Percentiles rank a stretch among this genome's conserved stretches.
Evolutionary conservation across 2,329 filamentous ascomycete genomes (phyloP).

Genomic region (Colletotrichum sojae): DNA sequence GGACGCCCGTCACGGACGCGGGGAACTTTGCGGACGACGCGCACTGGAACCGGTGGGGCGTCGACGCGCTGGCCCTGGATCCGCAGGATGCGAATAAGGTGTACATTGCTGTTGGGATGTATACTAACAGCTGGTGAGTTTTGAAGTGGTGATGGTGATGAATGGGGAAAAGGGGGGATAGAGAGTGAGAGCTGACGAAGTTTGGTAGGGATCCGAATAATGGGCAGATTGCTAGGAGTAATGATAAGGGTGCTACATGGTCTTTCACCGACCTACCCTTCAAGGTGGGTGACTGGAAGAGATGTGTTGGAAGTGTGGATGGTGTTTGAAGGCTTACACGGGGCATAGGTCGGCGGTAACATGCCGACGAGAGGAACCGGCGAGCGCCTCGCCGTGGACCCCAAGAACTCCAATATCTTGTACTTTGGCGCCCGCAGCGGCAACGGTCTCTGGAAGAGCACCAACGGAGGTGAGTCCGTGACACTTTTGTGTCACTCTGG

Average conservation of each 20-base stretch:
- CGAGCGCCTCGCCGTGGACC: slow-evolving; percentile 71
- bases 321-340: background rate
- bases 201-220: slow-evolving; percentile 63
- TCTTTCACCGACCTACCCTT: slow-evolving; percentile 64
- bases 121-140: slow-evolving; percentile 68
- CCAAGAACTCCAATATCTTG: slow-evolving; percentile 68
- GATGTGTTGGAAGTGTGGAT: too few relatives aligned
- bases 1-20: slow-evolving; percentile 66
- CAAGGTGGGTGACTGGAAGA: slow-evolving; percentile 57
- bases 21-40: slow-evolving; percentile 54
- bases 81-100: slow-evolving; percentile 66
- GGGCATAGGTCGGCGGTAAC: slow-evolving; percentile 66
- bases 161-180: accelerated
- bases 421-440: slow-evolving; percentile 73
- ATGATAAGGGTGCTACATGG: slow-evolving; percentile 69
- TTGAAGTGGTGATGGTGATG: too few relatives aligned
- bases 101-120: slow-evolving; percentile 69
- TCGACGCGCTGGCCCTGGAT: slow-evolving; percentile 70
- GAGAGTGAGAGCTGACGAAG: background rate
- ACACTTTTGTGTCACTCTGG: slow-evolving; percentile 53
- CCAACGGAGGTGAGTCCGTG: slow-evolving; percentile 66
- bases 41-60: slow-evolving; percentile 69
- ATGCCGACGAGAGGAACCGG: slow-evolving; percentile 74
- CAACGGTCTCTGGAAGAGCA: slow-evolving; percentile 72
- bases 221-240: slow-evolving; percentile 69